Conservation (phyloP, 352 stramenopile species). For the Pythium pyrilobum region DNA sequence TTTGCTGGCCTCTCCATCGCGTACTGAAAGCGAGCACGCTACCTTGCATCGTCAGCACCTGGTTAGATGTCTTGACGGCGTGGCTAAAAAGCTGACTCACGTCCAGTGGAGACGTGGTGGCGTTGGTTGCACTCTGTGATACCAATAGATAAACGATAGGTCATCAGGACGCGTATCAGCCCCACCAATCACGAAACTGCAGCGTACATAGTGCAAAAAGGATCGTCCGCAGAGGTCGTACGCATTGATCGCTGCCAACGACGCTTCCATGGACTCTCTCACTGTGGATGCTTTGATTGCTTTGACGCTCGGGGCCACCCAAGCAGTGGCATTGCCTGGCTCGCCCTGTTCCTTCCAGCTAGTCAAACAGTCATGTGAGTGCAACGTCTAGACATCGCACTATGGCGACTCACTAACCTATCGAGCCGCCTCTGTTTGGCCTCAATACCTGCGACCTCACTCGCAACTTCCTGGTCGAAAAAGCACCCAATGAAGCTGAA, state of each 20-base stretch:
- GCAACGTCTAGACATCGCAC: too few relatives aligned
- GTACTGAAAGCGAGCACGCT: too few relatives aligned
- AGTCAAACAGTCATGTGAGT: too few relatives aligned
- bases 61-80: too few relatives aligned
- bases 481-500: conserved; percentile 14
- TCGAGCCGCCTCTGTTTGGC: conserved; percentile 4
- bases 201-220: conserved; percentile 56
- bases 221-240: conserved; percentile 36
- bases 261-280: conserved; percentile 23
- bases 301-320: conserved; percentile 41
- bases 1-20: not conserved
- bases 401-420: not conserved
- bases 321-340: not conserved
- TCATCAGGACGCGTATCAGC: not conserved
- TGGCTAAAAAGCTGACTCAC: not conserved
- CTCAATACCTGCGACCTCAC: not conserved
- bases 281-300: conserved; percentile 26
- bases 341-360: conserved; percentile 2
- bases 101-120: not conserved
- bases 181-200: not conserved
- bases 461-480: not conserved
- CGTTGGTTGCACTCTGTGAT: conserved; percentile 4
- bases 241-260: conserved; percentile 24
- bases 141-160: not conserved
- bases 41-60: too few relatives aligned